phyloP scores from a whole-genome alignment of 2,329 filamentous ascomycete species.

The Didymella keratinophila region DNA sequence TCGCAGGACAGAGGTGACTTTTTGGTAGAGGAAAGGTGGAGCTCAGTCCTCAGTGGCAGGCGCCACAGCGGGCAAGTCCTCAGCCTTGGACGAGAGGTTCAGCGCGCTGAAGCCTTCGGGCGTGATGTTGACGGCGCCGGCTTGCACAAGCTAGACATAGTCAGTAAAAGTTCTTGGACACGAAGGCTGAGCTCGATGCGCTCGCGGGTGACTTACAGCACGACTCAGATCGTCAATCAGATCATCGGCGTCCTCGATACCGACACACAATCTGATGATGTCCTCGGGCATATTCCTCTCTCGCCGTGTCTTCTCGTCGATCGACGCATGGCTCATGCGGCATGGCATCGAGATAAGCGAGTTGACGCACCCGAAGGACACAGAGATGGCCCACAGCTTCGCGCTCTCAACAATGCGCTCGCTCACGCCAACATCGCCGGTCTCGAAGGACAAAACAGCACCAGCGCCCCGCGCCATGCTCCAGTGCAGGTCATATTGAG shows the following conservation, averaged over 20 bases:
- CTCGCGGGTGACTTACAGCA: conserved; percentile 78
- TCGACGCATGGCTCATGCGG: conserved; percentile 98
- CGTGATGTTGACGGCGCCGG: conserved; percentile 87
- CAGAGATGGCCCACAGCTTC: conserved; percentile 90
- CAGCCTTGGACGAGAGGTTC: conserved; percentile 20
- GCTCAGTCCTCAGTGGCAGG: conserved; percentile 25
- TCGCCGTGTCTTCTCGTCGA: conserved; percentile 87
- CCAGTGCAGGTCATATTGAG: conserved; percentile 95
- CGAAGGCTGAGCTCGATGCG: no score
- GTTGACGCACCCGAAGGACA: conserved; percentile 98
- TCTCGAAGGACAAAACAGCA: conserved; percentile 95
- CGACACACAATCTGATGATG: conserved; percentile 92
- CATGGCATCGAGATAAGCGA: conserved; percentile 99
- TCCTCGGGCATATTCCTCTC: conserved; percentile 86
- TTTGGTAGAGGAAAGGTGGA: background rate
- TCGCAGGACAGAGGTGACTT: conserved; percentile 49
- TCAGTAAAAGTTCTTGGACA: background rate
- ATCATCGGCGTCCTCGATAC: conserved; percentile 92
- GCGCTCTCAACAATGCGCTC: conserved; percentile 95
- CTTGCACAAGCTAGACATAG: conserved; percentile 74
- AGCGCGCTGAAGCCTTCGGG: conserved; percentile 80
- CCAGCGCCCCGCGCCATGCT: conserved; percentile 93
- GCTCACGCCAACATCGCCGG: conserved; percentile 81
- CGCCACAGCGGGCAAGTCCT: conserved; percentile 18
- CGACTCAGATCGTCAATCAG: conserved; percentile 90